phyloP scores from a whole-genome alignment of 495 filamentous ascomycete genomes.

The Glonium stellatum region DNA sequence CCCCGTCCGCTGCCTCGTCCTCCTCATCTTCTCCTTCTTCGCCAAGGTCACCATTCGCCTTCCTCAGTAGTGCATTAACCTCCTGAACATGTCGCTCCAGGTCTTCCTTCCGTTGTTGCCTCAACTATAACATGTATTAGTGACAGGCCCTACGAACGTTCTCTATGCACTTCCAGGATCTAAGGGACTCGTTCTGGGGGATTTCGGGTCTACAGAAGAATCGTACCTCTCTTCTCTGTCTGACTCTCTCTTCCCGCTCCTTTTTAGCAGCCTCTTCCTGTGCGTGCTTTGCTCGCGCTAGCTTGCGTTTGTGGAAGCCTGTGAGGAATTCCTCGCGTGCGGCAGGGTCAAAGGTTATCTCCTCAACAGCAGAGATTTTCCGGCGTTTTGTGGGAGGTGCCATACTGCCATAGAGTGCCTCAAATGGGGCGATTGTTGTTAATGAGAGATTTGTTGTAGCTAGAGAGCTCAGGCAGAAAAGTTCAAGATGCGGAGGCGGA shows the following conservation, averaged over 20 bases:
- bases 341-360: conserved; percentile 74
- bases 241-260: conserved; percentile 64
- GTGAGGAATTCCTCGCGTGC: conserved; percentile 80
- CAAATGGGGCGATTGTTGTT: background rate
- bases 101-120: conserved; percentile 70
- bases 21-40: conserved; percentile 29
- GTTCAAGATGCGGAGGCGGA: background rate
- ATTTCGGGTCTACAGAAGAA: conserved; percentile 1
- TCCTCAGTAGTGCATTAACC: conserved; percentile 53
- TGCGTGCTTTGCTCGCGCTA: conserved; percentile 72
- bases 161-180: background rate
- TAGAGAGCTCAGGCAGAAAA: background rate
- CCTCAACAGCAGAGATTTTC: conserved; percentile 45
- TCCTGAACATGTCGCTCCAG: conserved; percentile 70
- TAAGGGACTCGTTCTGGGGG: too few relatives aligned
- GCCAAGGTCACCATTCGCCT: conserved; percentile 46
- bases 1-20: conserved; percentile 36
- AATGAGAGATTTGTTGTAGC: background rate
- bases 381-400: conserved; percentile 5
- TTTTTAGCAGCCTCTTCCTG: conserved; percentile 67
- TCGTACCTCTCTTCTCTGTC: conserved; percentile 63
- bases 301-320: conserved; percentile 93
- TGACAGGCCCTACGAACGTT: background rate
- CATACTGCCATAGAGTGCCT: background rate
- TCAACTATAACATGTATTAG: conserved; percentile 47